These are phyloP conservation scores for Tritrichomonas musculus DNA, from an alignment of 208 protist species.

Conservation along the genomic window DNA sequence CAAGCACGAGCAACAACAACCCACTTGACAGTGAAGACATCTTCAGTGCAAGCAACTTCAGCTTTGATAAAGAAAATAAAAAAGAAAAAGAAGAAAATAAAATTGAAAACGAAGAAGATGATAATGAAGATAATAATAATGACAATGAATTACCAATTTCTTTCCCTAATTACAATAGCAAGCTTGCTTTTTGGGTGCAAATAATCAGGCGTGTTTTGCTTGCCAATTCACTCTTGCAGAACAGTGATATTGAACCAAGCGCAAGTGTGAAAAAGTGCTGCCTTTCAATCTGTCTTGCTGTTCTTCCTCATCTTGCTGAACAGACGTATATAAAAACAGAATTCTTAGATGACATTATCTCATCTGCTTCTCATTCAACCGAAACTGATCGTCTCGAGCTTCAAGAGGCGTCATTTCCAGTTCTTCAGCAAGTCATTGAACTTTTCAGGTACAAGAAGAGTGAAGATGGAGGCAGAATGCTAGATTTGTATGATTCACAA, in stretches of 20 bases:
- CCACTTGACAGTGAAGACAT: no score
- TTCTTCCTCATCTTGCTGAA: neutral
- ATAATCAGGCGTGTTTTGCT: neutral
- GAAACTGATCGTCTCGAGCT: neutral
- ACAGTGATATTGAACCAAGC: neutral
- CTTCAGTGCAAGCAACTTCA: no score
- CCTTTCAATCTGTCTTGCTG: neutral
- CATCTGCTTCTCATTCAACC: neutral
- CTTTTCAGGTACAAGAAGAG: neutral
- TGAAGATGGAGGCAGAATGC: neutral
- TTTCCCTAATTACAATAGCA: no score
- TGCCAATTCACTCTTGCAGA: neutral
- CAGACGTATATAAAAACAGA: neutral
- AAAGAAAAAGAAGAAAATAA: no score
- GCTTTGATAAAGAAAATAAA: neutral
- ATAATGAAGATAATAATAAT: no score
- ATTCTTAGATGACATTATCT: slow-evolving; percentile 14
- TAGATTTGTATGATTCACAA: slow-evolving; percentile 30
- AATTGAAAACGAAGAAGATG: no score
- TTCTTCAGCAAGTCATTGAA: neutral
- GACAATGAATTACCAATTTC: no score
- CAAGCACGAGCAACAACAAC: no score
- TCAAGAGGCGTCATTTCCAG: neutral
- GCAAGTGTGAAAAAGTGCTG: neutral
- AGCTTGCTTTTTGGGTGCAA: neutral